These are phyloP conservation scores for Blastocladiella britannica DNA, from an alignment of 192 early-diverging fungal species.

Conservation along the genomic window DNA sequence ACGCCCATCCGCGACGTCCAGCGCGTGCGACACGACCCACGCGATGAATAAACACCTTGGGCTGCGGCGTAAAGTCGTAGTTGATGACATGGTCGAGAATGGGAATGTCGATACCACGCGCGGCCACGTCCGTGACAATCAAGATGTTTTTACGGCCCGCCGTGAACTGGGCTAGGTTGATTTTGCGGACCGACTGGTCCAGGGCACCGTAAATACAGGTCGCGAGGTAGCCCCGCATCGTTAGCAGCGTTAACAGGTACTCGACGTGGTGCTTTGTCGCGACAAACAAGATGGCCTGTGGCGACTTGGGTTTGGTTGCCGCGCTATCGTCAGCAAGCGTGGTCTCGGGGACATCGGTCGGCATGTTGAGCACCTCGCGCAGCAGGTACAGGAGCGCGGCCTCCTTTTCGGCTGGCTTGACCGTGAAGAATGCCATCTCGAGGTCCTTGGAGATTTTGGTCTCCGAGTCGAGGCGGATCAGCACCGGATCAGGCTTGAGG, in stretches of 20 bases:
- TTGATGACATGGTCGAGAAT: slow-evolving; percentile 93
- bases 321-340: slow-evolving; percentile 14
- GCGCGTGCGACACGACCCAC: slow-evolving; percentile 93
- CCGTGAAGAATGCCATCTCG: slow-evolving; percentile 80
- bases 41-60: slow-evolving; percentile 92
- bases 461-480: slow-evolving; percentile 84
- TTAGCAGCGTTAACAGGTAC: slow-evolving; percentile 59
- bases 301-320: slow-evolving; percentile 16
- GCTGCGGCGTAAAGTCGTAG: slow-evolving; percentile 77
- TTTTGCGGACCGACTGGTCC: slow-evolving; percentile 75
- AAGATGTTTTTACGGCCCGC: slow-evolving; percentile 53
- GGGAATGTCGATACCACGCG: slow-evolving; percentile 97
- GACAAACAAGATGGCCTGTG: slow-evolving; percentile 82
- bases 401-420: slow-evolving; percentile 74
- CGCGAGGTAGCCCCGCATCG: slow-evolving; percentile 40
- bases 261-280: slow-evolving; percentile 98
- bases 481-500: slow-evolving; percentile 60
- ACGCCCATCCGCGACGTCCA: slow-evolving; percentile 79
- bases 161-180: slow-evolving; percentile 69
- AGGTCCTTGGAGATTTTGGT: slow-evolving; percentile 86
- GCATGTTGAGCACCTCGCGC: slow-evolving; percentile 48
- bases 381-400: slow-evolving; percentile 71
- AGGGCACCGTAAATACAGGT: slow-evolving; percentile 89
- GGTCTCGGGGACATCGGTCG: slow-evolving; percentile 24
- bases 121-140: slow-evolving; percentile 95